Percentiles rank a stretch among this genome's conserved stretches.
These are phyloP conservation scores for Hanseniaspora valbyensis DNA, from an alignment of 805 yeast genomes.

Conservation along the genomic window DNA sequence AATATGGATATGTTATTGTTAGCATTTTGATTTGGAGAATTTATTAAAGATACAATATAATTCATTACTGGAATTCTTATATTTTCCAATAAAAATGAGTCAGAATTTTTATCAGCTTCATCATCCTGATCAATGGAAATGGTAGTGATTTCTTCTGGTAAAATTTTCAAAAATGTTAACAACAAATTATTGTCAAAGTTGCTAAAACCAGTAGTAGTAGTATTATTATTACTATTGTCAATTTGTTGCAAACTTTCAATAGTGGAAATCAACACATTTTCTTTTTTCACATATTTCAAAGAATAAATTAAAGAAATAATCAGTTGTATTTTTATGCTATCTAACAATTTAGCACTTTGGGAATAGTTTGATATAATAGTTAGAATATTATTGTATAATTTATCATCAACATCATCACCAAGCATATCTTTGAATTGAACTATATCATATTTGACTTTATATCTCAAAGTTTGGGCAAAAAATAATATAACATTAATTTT, in stretches of 20 bases:
- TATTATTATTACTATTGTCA: neutral
- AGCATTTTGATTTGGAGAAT: neutral
- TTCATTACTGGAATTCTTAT: conserved; percentile 18
- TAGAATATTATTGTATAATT: conserved; percentile 60
- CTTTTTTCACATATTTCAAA: conserved; percentile 68
- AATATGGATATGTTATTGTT: neutral
- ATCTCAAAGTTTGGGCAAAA: conserved; percentile 82
- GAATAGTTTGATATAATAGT: conserved; percentile 41
- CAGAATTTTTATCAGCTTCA: conserved; percentile 40
- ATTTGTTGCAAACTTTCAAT: conserved; percentile 32
- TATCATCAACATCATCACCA: conserved; percentile 36
- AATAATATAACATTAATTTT: conserved; percentile 50
- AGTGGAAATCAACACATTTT: conserved; percentile 56
- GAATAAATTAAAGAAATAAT: conserved; percentile 73
- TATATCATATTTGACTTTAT: conserved; percentile 74
- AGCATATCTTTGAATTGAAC: conserved; percentile 47
- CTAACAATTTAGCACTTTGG: conserved; percentile 29
- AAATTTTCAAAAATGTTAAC: conserved; percentile 68
- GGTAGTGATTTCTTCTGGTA: conserved; percentile 71
- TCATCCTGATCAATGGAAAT: conserved; percentile 61
- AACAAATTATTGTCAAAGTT: conserved; percentile 34
- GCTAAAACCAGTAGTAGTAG: too few relatives aligned
- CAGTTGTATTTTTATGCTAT: conserved; percentile 68
- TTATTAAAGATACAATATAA: neutral
- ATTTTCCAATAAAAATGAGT: conserved; percentile 1